Percentiles rank a stretch among this genome's conserved stretches.
Conservation (phyloP, 148 eudicot genomes). For the Salicornia ramosissima region DNA sequence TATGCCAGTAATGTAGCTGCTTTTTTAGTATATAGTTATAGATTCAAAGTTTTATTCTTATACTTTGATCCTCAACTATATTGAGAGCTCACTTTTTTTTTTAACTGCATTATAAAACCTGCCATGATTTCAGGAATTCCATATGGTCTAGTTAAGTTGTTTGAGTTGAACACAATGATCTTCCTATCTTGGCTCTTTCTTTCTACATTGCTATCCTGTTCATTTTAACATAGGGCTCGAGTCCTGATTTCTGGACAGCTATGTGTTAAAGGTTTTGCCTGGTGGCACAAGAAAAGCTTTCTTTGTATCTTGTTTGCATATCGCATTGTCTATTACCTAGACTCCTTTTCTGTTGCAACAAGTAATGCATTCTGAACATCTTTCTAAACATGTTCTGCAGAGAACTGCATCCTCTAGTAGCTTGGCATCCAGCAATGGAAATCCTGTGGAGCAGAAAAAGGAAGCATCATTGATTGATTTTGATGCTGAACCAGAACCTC, state of each 20-base stretch:
- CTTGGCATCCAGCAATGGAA: slow-evolving; percentile 73
- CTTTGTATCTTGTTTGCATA: not conserved
- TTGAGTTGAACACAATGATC: not conserved
- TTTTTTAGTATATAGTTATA: no score
- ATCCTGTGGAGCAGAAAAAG: slow-evolving; percentile 50
- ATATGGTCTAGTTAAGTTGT: not conserved
- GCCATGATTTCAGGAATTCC: not conserved
- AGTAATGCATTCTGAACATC: slow-evolving; percentile 16
- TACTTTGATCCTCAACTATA: no score
- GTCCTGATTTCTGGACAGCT: not conserved
- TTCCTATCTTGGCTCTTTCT: not conserved
- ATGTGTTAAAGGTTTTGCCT: not conserved
- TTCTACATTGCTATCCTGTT: not conserved
- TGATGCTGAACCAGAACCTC: slow-evolving; percentile 68
- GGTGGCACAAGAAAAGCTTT: not conserved
- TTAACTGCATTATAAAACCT: no score
- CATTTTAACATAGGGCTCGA: not conserved
- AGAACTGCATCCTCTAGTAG: slow-evolving; percentile 88
- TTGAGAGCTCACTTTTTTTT: no score
- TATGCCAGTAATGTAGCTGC: no score
- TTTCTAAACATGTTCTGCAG: slow-evolving; percentile 39
- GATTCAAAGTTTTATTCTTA: no score
- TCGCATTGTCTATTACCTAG: not conserved
- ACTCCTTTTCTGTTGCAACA: not conserved
- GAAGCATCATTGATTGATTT: slow-evolving; percentile 83